These are phyloP conservation scores for Laguncularia racemosa DNA, from an alignment of 345 rosid genomes.

Conservation along the genomic window DNA sequence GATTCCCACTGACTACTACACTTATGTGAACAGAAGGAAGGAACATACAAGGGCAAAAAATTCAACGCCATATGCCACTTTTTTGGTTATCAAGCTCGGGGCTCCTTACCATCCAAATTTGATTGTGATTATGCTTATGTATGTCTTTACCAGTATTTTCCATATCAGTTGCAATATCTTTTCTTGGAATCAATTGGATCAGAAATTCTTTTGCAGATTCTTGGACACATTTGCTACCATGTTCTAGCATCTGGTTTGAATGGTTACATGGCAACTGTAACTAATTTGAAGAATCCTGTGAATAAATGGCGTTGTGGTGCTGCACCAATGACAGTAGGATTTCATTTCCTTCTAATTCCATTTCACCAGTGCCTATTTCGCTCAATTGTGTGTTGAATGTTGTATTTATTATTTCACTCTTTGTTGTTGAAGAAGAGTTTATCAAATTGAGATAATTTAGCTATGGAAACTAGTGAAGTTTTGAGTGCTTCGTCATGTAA, in stretches of 20 bases:
- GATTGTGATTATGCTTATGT: conserved; percentile 98
- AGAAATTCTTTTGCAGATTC: conserved; percentile 38
- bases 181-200: background rate
- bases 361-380: background rate
- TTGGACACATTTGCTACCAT: conserved; percentile 92
- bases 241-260: conserved; percentile 89
- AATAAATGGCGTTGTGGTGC: conserved; percentile 98
- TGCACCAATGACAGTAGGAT: conserved; percentile 83
- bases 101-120: conserved; percentile 93
- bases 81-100: conserved; percentile 99
- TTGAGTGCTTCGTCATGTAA: too few relatives aligned
- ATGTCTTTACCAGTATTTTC: conserved; percentile 15
- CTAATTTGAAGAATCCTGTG: conserved; percentile 79
- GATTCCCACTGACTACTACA: too few relatives aligned
- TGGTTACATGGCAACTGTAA: conserved; percentile 96
- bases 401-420: too few relatives aligned
- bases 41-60: conserved; percentile 88
- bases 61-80: conserved; percentile 97
- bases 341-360: conserved; percentile 10
- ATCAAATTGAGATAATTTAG: too few relatives aligned
- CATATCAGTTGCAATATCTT: background rate
- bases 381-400: too few relatives aligned
- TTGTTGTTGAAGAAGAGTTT: too few relatives aligned
- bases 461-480: too few relatives aligned
- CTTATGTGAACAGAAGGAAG: conserved; percentile 56